phyloP scores from a whole-genome alignment of 176 grass and related monocot species.

The Bonia amplexicaulis region DNA sequence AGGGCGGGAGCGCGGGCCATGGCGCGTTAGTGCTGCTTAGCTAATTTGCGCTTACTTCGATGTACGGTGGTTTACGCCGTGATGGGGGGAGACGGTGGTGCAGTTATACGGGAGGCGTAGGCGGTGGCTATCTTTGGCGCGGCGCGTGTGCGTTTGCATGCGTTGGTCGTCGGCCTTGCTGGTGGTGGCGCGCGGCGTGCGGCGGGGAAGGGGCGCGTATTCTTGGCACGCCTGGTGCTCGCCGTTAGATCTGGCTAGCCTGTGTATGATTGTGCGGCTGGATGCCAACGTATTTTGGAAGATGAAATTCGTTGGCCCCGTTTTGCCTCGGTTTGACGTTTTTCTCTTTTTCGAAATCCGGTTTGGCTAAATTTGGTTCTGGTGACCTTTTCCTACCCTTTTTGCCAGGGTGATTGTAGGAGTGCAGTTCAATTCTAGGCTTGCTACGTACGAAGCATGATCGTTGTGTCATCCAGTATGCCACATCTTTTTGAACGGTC shows the following conservation, averaged over 20 bases:
- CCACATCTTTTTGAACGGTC: too few species aligned
- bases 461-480: too few species aligned
- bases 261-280: background rate
- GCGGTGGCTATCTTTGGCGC: conserved; percentile 16
- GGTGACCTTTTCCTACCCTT: too few species aligned
- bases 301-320: background rate
- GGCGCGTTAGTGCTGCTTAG: background rate
- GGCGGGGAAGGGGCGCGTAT: background rate
- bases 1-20: conserved; percentile 30
- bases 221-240: background rate
- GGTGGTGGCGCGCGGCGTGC: conserved; percentile 10
- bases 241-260: background rate
- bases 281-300: background rate
- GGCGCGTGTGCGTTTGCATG: background rate
- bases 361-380: too few species aligned
- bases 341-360: too few species aligned
- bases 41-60: background rate
- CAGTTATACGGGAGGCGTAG: conserved; percentile 8
- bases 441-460: too few species aligned
- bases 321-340: background rate
- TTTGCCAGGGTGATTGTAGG: too few species aligned
- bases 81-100: conserved; percentile 8
- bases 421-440: too few species aligned
- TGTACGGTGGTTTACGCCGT: background rate
- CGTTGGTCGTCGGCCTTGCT: too few species aligned